Base-by-base conservation (phyloP, 306 rosid species). In the Benincasa hispida region DNA sequence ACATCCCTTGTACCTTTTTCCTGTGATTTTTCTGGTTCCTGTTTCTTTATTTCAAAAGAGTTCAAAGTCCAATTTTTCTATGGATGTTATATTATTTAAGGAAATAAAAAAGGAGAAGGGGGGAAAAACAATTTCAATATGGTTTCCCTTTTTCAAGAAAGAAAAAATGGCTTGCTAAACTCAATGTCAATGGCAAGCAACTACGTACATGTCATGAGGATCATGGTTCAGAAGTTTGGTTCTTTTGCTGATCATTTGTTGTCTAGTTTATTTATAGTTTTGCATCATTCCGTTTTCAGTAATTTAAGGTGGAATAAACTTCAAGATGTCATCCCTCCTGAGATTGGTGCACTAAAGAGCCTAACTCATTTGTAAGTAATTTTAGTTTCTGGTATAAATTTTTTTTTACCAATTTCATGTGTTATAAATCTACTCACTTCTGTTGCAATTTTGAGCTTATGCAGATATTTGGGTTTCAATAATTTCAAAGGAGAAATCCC, bases 231-330 rank as follows among this genome's bases (percentile, higher is more conserved):
- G 25, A 51, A 32, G 45, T 62, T 62, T 62, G 39, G 24, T 62
- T 3, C 47, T 61, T 19, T 6, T 50, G 45, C 74, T 68, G 35
- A 68, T 12, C 79, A 1, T 28, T 39, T 77, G 34, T 57, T 82
- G 10, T 12, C 5, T 63, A 32, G 14, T 34, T 63, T 39, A 63
- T 17, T 3, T 63, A 63, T 63, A 32, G 70, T 80, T 47, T 32
- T 76, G n/a, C 61, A 78, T 27, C 75, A 74, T 28, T 81, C 72
- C 47, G 74, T 72, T 37, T 70, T 30, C 81, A 95, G 99, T 67
- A 95, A 95, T 81, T 90, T 95, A 91, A 90, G 99, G 83, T 95
- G 99, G 99, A 95, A 95, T 85, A 95, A 95, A 81, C 89, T 95
- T n/a, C 99, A 95, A 59, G 99, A 92, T 85, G 89, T 86, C 79